Evolutionary conservation across 129 eudicot species (phyloP), one percentile per base, ranked within the genome.

Genomic region (Chrysanthemum makinoi): DNA sequence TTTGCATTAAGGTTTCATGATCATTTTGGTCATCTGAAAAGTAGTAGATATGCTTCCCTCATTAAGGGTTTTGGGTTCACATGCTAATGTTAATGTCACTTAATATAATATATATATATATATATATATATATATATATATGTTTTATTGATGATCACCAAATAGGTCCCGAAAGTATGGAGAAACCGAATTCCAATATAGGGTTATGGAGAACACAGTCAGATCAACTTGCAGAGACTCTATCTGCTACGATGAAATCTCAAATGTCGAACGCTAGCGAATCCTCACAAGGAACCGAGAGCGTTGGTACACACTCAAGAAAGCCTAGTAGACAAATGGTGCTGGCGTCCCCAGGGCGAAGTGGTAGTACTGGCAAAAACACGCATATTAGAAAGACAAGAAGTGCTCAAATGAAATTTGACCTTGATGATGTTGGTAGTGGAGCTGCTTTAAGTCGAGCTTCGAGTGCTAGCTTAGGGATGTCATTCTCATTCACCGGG

Each of bases 371-470:
- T 72, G 77, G 82, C 33, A 75, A 68, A 64, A 91, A 84, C 83
- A 66, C 89, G 3, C 91, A 89, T 79, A 86, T 91, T 65, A 73
- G 89, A 76, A 91, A 83, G 78, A 76, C 91, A 58, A 88, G 91
- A 58, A 91, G 98, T 68, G 95, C 83, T 4, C 98, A 91, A 74
- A 57, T 86, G 80, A 89, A 87, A 62, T 78, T 84, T 4, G 96
- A 88, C 7, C 10, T 74, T 2, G 96, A 91, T 43, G 97, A 91
- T 9, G 77, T 86, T 56, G 77, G 77, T 79, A 91, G 89, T 51
- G 95, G 96, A 64, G 88, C 96, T 4, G 96, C 88, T 53, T 68
- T 91, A 68, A 91, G 98, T 77, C 78, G 98, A 20, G 98, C 98
- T 48, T 91, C 98, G 4, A 88, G 96, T 49, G 98, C 96, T 48